phyloP scores from a whole-genome alignment of 2,329 filamentous ascomycete genomes.

The Fusarium compactum region DNA sequence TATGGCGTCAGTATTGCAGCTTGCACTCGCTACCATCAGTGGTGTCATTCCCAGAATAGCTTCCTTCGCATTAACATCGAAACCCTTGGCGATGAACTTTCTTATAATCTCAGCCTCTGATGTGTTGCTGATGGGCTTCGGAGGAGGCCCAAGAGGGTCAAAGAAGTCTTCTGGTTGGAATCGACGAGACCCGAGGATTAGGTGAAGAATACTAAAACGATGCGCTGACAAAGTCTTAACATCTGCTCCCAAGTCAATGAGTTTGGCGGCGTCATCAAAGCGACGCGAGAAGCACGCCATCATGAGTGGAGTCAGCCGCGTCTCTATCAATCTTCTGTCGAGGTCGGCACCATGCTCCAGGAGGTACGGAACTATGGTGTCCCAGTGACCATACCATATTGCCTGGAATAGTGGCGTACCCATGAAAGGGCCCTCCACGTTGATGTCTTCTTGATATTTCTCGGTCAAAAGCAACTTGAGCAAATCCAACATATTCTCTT shows the following conservation, averaged over 20 bases:
- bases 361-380: conserved; percentile 45
- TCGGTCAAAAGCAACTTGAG: conserved; percentile 37
- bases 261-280: conserved; percentile 45
- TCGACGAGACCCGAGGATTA: conserved; percentile 45
- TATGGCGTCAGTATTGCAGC: conserved; percentile 45
- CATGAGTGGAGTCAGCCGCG: conserved; percentile 45
- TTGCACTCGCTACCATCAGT: conserved; percentile 46
- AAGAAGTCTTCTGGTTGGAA: conserved; percentile 39
- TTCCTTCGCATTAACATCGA: conserved; percentile 45
- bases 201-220: conserved; percentile 46
- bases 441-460: conserved; percentile 35
- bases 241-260: conserved; percentile 44
- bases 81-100: conserved; percentile 44
- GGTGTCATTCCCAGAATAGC: conserved; percentile 47
- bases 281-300: conserved; percentile 47
- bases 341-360: conserved; percentile 45
- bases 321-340: conserved; percentile 44
- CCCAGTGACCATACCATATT: conserved; percentile 46
- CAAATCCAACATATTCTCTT: conserved; percentile 36
- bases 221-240: conserved; percentile 43
- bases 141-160: conserved; percentile 22
- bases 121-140: conserved; percentile 16
- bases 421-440: conserved; percentile 45
- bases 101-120: conserved; percentile 46
- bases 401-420: conserved; percentile 46